These are phyloP conservation scores for Podospora pseudoanserina DNA, from an alignment of 495 filamentous ascomycete genomes.

Conservation along the genomic window DNA sequence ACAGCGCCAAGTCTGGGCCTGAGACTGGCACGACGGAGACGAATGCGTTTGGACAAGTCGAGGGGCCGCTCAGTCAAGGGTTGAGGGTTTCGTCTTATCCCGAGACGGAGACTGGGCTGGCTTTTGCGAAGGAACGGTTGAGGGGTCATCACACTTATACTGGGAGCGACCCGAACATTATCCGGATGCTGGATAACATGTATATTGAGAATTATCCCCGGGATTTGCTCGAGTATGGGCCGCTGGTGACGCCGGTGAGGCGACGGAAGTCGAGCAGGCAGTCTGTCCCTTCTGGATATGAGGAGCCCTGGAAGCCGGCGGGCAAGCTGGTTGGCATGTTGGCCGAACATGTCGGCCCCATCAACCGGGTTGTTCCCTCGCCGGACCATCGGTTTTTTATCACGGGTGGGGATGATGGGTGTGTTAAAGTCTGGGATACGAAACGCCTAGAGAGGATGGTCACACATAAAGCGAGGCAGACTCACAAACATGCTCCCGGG, in stretches of 20 bases:
- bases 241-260: constrained; percentile 67
- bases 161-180: constrained; percentile 84
- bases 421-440: constrained; percentile 92
- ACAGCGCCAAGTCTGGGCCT: constrained; percentile 71
- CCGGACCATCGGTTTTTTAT: constrained; percentile 95
- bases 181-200: constrained; percentile 81
- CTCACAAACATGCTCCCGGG: constrained; percentile 66
- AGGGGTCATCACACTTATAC: constrained; percentile 65
- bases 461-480: constrained; percentile 81
- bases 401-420: constrained; percentile 88
- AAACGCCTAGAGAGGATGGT: constrained; percentile 84
- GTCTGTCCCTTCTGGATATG: constrained; percentile 37
- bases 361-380: constrained; percentile 77
- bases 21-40: constrained; percentile 81
- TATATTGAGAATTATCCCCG: constrained; percentile 88
- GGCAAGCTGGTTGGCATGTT: constrained; percentile 82
- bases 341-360: constrained; percentile 76
- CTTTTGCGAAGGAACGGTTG: constrained; percentile 31
- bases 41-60: constrained; percentile 79
- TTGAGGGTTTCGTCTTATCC: constrained; percentile 27
- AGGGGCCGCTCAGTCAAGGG: constrained; percentile 58
- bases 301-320: constrained; percentile 74
- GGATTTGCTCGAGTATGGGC: constrained; percentile 75
- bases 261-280: constrained; percentile 59
- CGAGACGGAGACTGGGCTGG: constrained; percentile 31